Percentiles rank a stretch among this genome's conserved stretches.
phyloP scores from a whole-genome alignment of 192 early-diverging fungal genomes.

The Thamnidium elegans region DNA sequence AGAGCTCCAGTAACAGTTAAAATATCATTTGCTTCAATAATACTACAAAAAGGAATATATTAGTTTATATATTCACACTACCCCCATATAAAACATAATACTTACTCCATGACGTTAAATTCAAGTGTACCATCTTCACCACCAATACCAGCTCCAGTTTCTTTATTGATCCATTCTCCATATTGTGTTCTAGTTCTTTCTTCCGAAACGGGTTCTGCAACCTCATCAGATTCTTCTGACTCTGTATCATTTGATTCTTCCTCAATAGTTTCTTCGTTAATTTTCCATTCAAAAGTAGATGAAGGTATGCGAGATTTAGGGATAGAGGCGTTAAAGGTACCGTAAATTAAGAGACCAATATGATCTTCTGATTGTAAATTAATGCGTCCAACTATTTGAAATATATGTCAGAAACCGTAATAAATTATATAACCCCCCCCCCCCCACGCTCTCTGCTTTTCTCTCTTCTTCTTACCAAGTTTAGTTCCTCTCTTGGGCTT shows the following conservation, averaged over 20 bases:
- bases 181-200: constrained; percentile 34
- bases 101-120: constrained; percentile 72
- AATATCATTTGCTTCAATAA: constrained; percentile 80
- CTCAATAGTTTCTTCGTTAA: constrained; percentile 41
- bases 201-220: background rate
- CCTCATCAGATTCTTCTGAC: constrained; percentile 10
- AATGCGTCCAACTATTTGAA: constrained; percentile 65
- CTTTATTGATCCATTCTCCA: constrained; percentile 72
- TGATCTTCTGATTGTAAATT: constrained; percentile 94
- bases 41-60: constrained; percentile 40
- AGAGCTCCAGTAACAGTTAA: constrained; percentile 79
- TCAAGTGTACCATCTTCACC: constrained; percentile 58
- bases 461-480: constrained; percentile 43
- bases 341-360: constrained; percentile 89
- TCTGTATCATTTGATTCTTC: constrained; percentile 53
- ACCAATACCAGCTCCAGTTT: constrained; percentile 64
- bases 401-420: background rate
- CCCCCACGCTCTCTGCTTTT: too few relatives aligned
- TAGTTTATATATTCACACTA: background rate
- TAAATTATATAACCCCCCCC: background rate
- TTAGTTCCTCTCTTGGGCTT: constrained; percentile 63
- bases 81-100: constrained; percentile 5
- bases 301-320: constrained; percentile 76
- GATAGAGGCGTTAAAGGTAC: constrained; percentile 95
- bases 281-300: constrained; percentile 70